Percentiles rank a stretch among this genome's conserved stretches.
Evolutionary conservation across 2,329 filamentous ascomycete species (phyloP).

Genomic region (Elsinoe perseae): DNA sequence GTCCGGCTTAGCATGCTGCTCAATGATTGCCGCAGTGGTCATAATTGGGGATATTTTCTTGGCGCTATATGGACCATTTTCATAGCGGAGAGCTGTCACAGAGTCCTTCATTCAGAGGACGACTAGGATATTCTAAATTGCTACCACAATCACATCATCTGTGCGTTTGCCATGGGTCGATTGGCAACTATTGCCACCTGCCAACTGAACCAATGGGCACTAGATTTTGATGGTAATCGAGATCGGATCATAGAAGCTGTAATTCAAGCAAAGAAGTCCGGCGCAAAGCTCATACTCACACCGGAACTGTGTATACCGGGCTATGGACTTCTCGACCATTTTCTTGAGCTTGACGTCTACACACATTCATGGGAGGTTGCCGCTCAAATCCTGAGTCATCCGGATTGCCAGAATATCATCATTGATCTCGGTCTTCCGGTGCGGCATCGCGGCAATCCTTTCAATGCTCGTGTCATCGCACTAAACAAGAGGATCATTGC

Average conservation of each 20-base stretch:
- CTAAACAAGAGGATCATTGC: conserved; percentile 61
- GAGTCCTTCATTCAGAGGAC: too few relatives aligned
- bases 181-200: conserved; percentile 40
- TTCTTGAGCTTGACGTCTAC: conserved; percentile 36
- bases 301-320: conserved; percentile 49
- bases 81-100: too few relatives aligned
- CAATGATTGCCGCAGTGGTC: background rate
- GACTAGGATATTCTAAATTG: too few relatives aligned
- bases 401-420: conserved; percentile 57
- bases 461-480: conserved; percentile 59
- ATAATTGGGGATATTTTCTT: background rate
- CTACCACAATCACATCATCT: background rate
- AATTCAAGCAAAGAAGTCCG: conserved; percentile 49
- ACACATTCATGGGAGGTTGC: conserved; percentile 53
- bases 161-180: conserved; percentile 27
- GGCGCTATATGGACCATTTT: background rate
- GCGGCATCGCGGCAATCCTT: conserved; percentile 53
- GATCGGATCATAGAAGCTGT: conserved; percentile 58
- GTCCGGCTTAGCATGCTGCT: background rate
- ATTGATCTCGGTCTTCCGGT: conserved; percentile 49
- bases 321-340: conserved; percentile 63
- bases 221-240: conserved; percentile 58
- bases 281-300: conserved; percentile 51
- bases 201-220: conserved; percentile 39
- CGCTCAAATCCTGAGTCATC: conserved; percentile 51